Evolutionary conservation across 805 yeast species (phyloP).

Genomic region (Cyberlindnera lachancei): DNA sequence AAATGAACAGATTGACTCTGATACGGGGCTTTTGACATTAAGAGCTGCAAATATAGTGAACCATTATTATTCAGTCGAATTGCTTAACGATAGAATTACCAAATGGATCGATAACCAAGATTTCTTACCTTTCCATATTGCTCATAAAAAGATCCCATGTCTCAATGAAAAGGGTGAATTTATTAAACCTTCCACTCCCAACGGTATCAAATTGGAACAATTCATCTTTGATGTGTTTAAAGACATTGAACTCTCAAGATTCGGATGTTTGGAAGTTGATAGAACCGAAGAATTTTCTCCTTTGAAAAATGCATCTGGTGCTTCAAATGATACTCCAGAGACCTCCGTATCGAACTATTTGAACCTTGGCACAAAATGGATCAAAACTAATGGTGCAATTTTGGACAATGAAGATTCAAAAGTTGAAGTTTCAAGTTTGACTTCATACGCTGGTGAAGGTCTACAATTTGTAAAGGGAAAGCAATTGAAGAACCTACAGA

Average conservation of each 20-base stretch:
- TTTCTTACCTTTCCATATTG: constrained; percentile 87
- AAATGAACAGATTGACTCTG: constrained; percentile 54
- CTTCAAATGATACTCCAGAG: constrained; percentile 78
- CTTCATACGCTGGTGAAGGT: constrained; percentile 74
- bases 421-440: constrained; percentile 71
- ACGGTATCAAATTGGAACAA: constrained; percentile 93
- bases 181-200: constrained; percentile 63
- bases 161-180: constrained; percentile 39
- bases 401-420: constrained; percentile 33
- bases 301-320: constrained; percentile 80
- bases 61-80: constrained; percentile 85
- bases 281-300: constrained; percentile 88
- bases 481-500: constrained; percentile 22
- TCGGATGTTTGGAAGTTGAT: constrained; percentile 89
- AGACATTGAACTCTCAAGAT: constrained; percentile 55
- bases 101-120: constrained; percentile 62
- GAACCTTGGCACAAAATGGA: constrained; percentile 68
- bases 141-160: constrained; percentile 76
- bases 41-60: constrained; percentile 97
- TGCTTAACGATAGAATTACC: constrained; percentile 52
- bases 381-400: constrained; percentile 58
- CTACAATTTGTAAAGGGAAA: constrained; percentile 49
- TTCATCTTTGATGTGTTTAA: constrained; percentile 96
- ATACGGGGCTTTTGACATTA: constrained; percentile 56
- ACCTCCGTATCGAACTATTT: constrained; percentile 66